Evolutionary conservation across 345 rosid species (phyloP), one percentile per base, ranked within the genome.

Genomic region (Draba incana): DNA sequence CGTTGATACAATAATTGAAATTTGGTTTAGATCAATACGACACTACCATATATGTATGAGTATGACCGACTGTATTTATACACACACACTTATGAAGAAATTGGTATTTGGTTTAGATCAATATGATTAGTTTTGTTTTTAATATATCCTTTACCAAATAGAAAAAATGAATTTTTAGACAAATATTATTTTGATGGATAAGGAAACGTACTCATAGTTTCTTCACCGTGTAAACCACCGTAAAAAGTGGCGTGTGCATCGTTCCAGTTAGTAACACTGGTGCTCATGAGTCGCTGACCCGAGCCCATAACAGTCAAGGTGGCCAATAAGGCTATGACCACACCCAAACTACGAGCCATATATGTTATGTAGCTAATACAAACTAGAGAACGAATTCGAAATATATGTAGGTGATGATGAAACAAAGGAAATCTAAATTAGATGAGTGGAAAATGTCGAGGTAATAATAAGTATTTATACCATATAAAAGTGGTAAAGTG

Each of bases 231-330:
- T 6, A 23, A 6, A 23, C 44, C 69, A 27, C 69, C 69, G 23
- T 71, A 62, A 51, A 71, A 71, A 13, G 75, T 71, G 37, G 75
- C 75, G 15, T 15, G 75, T 23, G 75, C 69, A 23, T 71, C 46
- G 13, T 23, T 13, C 67, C 69, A 61, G 27, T 1, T 64, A 28
- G 44, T 13, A 37, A 14, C 3, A 35, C 7, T 27, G 27, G 15
- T 44, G 33, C 14, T 55, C 49, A 48, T 57, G 49, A 47, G 50
- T 8, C 6, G 49, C 39, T 48, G 57, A 20, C 20, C 27, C 65
- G 14, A 5, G 30, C 25, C 55, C 16, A 46, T 6, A 28, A 46
- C n/a, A 27, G 41, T 39, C 45, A 30, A 55, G 52, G 59, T 27
- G 52, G 42, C 49, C 48, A 61, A 30, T 31, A 52, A 43, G 15